Conservation (phyloP, 2,329 filamentous ascomycete species). For the Diaporthe humulicola region DNA sequence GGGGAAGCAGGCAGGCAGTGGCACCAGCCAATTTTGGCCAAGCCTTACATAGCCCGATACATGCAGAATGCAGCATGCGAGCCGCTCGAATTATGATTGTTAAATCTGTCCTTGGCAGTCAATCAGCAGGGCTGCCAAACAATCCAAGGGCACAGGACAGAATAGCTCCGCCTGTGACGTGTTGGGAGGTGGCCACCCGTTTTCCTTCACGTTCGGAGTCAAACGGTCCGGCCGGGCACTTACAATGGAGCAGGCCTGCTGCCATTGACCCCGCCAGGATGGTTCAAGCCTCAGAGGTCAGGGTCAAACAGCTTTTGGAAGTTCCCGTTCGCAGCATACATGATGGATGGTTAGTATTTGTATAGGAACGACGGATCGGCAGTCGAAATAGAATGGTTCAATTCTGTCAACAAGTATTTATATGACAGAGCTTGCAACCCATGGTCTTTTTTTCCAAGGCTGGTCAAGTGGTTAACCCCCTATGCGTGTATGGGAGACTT, state of each 20-base stretch:
- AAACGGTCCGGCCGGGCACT: not conserved
- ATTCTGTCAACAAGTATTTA: not conserved
- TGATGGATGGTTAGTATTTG: no score
- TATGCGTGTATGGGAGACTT: not conserved
- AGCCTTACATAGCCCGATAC: not conserved
- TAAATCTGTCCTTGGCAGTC: not conserved
- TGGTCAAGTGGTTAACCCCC: not conserved
- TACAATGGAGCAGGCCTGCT: not conserved
- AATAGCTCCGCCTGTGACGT: not conserved
- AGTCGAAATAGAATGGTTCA: not conserved
- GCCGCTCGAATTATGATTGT: not conserved
- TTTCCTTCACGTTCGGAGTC: not conserved
- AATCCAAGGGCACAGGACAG: not conserved
- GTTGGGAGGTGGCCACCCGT: not conserved
- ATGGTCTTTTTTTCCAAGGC: not conserved
- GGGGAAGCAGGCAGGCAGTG: not conserved
- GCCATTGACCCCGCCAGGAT: not conserved
- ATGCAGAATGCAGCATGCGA: not conserved
- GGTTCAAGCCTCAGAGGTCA: not conserved
- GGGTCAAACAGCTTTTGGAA: conserved; percentile 3
- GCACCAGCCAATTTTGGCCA: not conserved
- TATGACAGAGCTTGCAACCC: not conserved
- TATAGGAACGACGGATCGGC: no score
- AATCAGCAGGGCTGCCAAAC: no score
- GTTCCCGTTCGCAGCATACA: not conserved